Percentiles rank a stretch among this genome's conserved stretches.
phyloP scores from a whole-genome alignment of 257 asterid genomes.

The Solanum chilense region DNA sequence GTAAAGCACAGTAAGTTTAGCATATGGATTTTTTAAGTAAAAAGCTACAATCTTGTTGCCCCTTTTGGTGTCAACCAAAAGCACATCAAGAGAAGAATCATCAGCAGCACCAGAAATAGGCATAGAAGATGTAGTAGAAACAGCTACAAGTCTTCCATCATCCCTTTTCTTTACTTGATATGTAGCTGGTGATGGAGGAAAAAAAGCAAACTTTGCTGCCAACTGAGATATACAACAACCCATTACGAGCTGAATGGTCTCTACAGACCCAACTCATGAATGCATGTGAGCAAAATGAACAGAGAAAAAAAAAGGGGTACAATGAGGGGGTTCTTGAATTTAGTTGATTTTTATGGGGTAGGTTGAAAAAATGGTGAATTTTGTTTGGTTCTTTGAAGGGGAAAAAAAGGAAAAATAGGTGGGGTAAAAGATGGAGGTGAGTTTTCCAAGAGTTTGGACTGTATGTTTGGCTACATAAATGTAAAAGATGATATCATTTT shows the following conservation, averaged over 20 bases:
- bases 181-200: slow-evolving; percentile 90
- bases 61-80: slow-evolving; percentile 50
- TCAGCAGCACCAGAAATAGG: slow-evolving; percentile 56
- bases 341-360: not conserved
- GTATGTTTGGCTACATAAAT: slow-evolving; percentile 28
- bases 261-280: slow-evolving; percentile 39
- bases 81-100: slow-evolving; percentile 65
- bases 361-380: not conserved
- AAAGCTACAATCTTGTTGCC: slow-evolving; percentile 92
- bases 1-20: slow-evolving; percentile 76
- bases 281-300: slow-evolving; percentile 23
- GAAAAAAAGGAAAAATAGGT: not conserved
- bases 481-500: not conserved
- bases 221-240: slow-evolving; percentile 82
- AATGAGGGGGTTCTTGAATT: slow-evolving; percentile 3
- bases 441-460: slow-evolving; percentile 9
- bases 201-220: slow-evolving; percentile 95
- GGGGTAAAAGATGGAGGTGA: slow-evolving; percentile 6
- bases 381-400: slow-evolving; percentile 12
- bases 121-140: slow-evolving; percentile 53
- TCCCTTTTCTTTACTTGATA: slow-evolving; percentile 71
- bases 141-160: slow-evolving; percentile 71
- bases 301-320: not conserved
- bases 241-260: slow-evolving; percentile 32
- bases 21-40: slow-evolving; percentile 77